Base-by-base conservation (phyloP, 345 rosid genomes). In the Rhodamnia argentea region DNA sequence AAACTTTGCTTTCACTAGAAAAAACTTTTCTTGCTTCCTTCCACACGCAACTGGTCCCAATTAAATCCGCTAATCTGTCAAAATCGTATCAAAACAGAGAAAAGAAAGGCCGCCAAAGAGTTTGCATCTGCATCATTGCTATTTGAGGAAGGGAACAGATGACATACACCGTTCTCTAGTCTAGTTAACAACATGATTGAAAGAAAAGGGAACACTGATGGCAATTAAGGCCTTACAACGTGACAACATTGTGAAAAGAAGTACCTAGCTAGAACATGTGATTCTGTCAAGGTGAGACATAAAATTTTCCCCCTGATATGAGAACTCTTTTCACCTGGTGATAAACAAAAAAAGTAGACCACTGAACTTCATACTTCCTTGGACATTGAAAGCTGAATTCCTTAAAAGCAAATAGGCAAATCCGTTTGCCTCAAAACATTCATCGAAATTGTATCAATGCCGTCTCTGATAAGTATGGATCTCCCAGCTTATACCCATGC, bases 251-350 rank as follows among this genome's bases (percentile, higher is more conserved):
- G 6, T 29, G 42, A 62, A 58, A 51, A 50, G 20, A 32, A 82
- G 57, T 93, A 97, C 99, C 55, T 53, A 14, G 54, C 40, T 37
- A 15, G 55, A 53, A 2, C 1, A 16, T 1, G 22, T 53, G 55
- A 52, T 52, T 52, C 18, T 53, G 55, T 18, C 22, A 53, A 53
- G 22, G 98, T 97, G 70, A 97, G 90, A 88, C 99, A 96, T 20
- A 94, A 89, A 95, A 95, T 90, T 94, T 95, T 18, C 4, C 97
- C 98, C 95, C 92, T 76, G 88, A 85, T 88, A 87, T 95, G 88
- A 94, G 54, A 88, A 96, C 91, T 86, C 99, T 92, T 90, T 91
- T 93, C 85, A 92, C 98, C 99, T 95, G 94, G 59, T 23, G 83
- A 87, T 3, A 87, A n/a, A 83, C 54, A 42, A 23, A 44, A 75